phyloP scores from a whole-genome alignment of 176 grass and related monocot species.

The Oryza glaberrima region DNA sequence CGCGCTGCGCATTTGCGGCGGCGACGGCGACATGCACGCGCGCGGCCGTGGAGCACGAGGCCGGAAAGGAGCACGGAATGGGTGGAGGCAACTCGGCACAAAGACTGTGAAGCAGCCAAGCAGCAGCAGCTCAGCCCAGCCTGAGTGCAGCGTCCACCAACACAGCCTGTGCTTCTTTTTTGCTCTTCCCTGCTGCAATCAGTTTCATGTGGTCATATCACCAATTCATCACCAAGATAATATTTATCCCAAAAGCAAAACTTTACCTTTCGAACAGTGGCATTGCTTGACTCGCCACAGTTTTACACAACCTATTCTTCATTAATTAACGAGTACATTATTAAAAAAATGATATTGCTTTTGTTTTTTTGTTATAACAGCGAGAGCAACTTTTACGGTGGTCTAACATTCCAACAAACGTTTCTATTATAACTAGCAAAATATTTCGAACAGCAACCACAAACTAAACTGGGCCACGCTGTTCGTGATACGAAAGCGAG shows the following conservation, averaged over 20 bases:
- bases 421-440: background rate
- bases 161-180: background rate
- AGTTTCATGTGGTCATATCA: background rate
- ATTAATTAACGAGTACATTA: background rate
- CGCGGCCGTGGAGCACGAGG: conserved; percentile 5
- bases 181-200: background rate
- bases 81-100: conserved; percentile 9
- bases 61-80: background rate
- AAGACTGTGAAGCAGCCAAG: background rate
- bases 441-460: background rate
- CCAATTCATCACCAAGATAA: conserved; percentile 1
- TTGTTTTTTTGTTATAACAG: no score
- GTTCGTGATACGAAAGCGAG: conserved; percentile 44
- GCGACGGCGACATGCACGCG: background rate
- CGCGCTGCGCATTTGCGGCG: background rate
- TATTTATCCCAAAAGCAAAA: background rate
- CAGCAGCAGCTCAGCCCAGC: background rate
- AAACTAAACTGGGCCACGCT: background rate
- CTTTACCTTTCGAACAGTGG: conserved; percentile 1
- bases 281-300: conserved; percentile 3
- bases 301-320: background rate
- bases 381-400: no score
- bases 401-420: no score
- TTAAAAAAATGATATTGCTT: no score
- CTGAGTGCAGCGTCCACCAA: conserved; percentile 32